Evolutionary conservation across 177 flowering plant genomes (phyloP).

Genomic region (Vitis hybrid): DNA sequence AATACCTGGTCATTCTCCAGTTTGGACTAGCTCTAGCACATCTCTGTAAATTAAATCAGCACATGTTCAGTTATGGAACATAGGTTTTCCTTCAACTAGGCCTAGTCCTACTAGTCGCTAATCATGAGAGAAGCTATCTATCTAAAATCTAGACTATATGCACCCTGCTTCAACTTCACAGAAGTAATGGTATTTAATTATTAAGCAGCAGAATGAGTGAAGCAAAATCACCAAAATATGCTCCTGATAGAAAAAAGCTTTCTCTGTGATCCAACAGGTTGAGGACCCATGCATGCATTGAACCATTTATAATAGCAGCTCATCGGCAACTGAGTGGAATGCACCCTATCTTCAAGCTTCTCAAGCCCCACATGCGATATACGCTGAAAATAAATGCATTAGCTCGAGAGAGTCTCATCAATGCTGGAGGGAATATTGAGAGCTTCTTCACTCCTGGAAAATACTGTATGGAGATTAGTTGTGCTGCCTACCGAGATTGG

Average conservation of each 20-base stretch:
- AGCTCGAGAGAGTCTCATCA: slow-evolving; percentile 37
- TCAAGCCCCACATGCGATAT: slow-evolving; percentile 49
- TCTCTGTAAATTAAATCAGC: too few relatives aligned
- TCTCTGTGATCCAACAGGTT: slow-evolving; percentile 27
- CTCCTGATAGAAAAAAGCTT: background rate
- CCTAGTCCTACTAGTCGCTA: too few relatives aligned
- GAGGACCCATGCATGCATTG: slow-evolving; percentile 44
- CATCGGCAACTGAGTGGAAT: slow-evolving; percentile 44
- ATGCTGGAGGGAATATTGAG: slow-evolving; percentile 42
- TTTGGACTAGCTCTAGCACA: too few relatives aligned
- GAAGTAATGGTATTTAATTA: too few relatives aligned
- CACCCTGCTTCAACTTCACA: too few relatives aligned
- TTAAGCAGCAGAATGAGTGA: too few relatives aligned
- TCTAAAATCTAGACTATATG: too few relatives aligned
- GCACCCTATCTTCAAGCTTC: slow-evolving; percentile 49
- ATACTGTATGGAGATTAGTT: slow-evolving; percentile 36
- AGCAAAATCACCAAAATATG: too few relatives aligned
- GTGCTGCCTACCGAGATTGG: slow-evolving; percentile 24
- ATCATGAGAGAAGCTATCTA: too few relatives aligned
- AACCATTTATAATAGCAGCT: slow-evolving; percentile 48
- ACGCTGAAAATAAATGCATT: slow-evolving; percentile 47
- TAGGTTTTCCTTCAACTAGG: too few relatives aligned
- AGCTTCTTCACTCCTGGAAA: slow-evolving; percentile 23
- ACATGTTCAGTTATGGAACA: too few relatives aligned
- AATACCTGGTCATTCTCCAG: too few relatives aligned